phyloP scores from a whole-genome alignment of 345 rosid species.

The Citrus glauca region DNA sequence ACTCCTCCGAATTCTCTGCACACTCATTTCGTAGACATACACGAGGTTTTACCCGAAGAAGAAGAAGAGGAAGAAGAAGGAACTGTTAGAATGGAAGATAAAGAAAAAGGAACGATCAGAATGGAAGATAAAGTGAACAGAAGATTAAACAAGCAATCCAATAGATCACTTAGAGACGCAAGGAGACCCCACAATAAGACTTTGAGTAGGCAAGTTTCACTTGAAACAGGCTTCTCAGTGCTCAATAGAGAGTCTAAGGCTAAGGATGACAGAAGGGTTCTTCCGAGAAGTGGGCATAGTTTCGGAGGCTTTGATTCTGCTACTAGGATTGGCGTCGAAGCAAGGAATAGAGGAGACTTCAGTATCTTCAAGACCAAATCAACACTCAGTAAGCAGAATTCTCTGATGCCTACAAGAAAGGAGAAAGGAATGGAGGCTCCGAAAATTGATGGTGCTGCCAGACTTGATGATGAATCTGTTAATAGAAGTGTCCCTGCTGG shows the following conservation, averaged over 20 bases:
- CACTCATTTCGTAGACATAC: conserved; percentile 61
- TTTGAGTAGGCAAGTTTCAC: conserved; percentile 73
- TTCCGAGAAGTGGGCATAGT: conserved; percentile 76
- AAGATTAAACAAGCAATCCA: conserved; percentile 25
- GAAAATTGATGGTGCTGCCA: conserved; percentile 33
- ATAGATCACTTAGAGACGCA: conserved; percentile 31
- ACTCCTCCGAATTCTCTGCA: conserved; percentile 16
- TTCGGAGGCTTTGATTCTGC: conserved; percentile 73
- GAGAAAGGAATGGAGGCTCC: conserved; percentile 44
- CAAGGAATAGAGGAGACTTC: conserved; percentile 58
- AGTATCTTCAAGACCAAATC: conserved; percentile 78
- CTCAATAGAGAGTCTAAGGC: conserved; percentile 49
- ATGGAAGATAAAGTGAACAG: conserved; percentile 23
- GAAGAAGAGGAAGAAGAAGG: conserved; percentile 44
- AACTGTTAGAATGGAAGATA: conserved; percentile 21
- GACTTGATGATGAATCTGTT: conserved; percentile 49
- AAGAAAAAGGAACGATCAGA: conserved; percentile 20
- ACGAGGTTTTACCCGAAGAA: conserved; percentile 50
- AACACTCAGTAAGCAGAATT: conserved; percentile 75
- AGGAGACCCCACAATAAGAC: conserved; percentile 36
- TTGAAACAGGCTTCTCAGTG: conserved; percentile 84
- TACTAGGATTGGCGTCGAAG: conserved; percentile 32
- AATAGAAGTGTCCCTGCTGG: conserved; percentile 77
- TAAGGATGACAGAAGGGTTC: conserved; percentile 48
- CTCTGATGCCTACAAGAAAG: conserved; percentile 55